These are phyloP conservation scores for Crithidia expoeki DNA, from an alignment of 208 protist species.

Conservation along the genomic window DNA sequence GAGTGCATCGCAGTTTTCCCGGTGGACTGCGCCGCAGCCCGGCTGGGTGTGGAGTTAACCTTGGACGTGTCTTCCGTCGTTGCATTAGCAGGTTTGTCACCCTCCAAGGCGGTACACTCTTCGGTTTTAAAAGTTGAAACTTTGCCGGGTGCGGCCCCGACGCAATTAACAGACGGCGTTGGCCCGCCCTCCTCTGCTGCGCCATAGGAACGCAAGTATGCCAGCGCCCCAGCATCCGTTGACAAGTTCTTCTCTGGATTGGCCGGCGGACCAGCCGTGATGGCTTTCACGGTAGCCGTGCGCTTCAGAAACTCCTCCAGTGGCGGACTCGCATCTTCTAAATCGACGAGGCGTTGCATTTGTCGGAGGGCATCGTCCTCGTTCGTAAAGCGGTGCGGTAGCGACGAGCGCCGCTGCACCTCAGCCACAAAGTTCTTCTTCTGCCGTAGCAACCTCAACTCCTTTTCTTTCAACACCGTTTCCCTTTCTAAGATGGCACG, in stretches of 20 bases:
- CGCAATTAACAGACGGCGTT: not conserved
- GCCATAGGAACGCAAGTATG: slow-evolving; percentile 26
- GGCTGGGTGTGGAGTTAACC: not conserved
- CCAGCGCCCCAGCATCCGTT: slow-evolving; percentile 24
- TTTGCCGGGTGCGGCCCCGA: not conserved
- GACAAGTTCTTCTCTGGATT: not conserved
- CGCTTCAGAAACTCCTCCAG: slow-evolving; percentile 45
- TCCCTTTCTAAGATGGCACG: slow-evolving; percentile 59
- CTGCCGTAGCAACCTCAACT: slow-evolving; percentile 53
- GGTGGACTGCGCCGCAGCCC: not conserved
- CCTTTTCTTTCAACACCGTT: slow-evolving; percentile 46
- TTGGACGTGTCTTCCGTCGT: not conserved
- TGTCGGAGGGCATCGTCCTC: slow-evolving; percentile 52
- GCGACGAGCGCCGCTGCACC: slow-evolving; percentile 42
- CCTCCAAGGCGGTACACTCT: not conserved
- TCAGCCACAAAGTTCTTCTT: slow-evolving; percentile 62
- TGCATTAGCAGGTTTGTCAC: not conserved
- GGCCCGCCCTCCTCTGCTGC: not conserved
- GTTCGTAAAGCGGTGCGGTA: slow-evolving; percentile 27
- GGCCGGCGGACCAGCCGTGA: not conserved
- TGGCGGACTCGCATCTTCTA: slow-evolving; percentile 29
- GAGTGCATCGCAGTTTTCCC: not conserved
- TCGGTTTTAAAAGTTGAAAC: not conserved
- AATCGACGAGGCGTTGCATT: slow-evolving; percentile 47
- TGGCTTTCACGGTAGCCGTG: slow-evolving; percentile 23